Evolutionary conservation across 179 eudicot species (phyloP).

Genomic region (Beta lomatogona): DNA sequence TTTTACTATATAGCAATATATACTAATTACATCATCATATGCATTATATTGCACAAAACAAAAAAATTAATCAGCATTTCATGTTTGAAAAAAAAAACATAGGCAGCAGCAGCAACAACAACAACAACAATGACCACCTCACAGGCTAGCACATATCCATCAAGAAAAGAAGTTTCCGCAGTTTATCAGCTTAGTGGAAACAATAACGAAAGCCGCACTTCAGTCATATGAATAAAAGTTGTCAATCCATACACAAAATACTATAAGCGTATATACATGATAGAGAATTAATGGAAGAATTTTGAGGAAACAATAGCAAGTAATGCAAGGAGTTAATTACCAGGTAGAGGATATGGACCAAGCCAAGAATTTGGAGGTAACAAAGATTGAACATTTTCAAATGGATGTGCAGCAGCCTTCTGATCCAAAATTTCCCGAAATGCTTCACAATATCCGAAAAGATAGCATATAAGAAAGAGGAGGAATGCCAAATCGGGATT

Average conservation of each 20-base stretch:
- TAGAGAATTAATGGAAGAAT: neutral
- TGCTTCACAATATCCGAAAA: constrained; percentile 48
- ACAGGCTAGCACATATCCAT: neutral
- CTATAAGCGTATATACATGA: neutral
- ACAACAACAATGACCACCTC: neutral
- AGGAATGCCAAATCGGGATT: neutral
- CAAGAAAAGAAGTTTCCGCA: neutral
- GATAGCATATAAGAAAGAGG: neutral
- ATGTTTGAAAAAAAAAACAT: neutral
- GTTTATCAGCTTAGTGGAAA: too few relatives aligned
- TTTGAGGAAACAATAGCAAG: neutral
- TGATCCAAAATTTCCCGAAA: constrained; percentile 85
- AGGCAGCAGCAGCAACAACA: too few relatives aligned
- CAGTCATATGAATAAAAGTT: neutral
- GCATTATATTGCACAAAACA: neutral
- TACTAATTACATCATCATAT: neutral
- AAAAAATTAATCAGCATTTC: neutral
- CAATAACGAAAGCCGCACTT: neutral
- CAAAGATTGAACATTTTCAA: constrained; percentile 91
- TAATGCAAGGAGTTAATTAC: constrained; percentile 40
- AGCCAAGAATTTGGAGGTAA: constrained; percentile 96
- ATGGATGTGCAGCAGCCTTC: constrained; percentile 93
- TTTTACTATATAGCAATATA: neutral
- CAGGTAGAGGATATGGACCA: constrained; percentile 81
- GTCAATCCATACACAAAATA: neutral